Evolutionary conservation across 2,329 filamentous ascomycete species (phyloP).

Genomic region (Ramichloridium luteum): DNA sequence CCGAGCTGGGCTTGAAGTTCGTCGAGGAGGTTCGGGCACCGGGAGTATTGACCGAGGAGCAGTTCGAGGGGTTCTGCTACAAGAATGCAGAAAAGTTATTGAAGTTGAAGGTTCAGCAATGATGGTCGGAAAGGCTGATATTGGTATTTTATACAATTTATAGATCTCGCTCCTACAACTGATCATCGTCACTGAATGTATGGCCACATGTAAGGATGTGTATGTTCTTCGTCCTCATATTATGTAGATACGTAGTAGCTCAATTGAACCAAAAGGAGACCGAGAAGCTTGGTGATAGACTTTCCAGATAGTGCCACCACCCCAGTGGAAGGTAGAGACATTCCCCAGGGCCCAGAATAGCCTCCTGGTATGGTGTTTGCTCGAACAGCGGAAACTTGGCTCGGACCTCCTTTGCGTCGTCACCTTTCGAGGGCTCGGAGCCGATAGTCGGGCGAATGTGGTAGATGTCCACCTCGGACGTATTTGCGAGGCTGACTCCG

Average conservation of each 20-base stretch:
- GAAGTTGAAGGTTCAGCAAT: constrained; percentile 4
- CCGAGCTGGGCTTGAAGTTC: constrained; percentile 39
- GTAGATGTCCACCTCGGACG: constrained; percentile 60
- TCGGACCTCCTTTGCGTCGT: constrained; percentile 16
- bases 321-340: constrained; percentile 80
- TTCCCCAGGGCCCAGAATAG: constrained; percentile 68
- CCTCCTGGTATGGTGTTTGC: constrained; percentile 57
- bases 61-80: constrained; percentile 7
- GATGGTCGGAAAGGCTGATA: no score
- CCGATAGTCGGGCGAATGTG: constrained; percentile 6
- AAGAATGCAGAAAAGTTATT: constrained; percentile 8
- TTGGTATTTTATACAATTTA: no score
- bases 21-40: constrained; percentile 22
- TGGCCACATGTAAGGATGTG: no score
- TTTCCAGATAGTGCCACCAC: constrained; percentile 97
- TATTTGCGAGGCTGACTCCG: constrained; percentile 87
- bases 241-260: constrained; percentile 7
- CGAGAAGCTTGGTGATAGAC: constrained; percentile 76
- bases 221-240: no score
- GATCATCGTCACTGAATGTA: no score
- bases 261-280: constrained; percentile 94
- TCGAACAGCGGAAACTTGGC: constrained; percentile 42
- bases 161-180: no score
- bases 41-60: constrained; percentile 6
- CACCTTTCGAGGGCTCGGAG: constrained; percentile 2